A percentile compares a stretch with the other conserved stretches of the same genome.
phyloP scores from a whole-genome alignment of 345 rosid genomes.

The Syzygium oleosum region DNA sequence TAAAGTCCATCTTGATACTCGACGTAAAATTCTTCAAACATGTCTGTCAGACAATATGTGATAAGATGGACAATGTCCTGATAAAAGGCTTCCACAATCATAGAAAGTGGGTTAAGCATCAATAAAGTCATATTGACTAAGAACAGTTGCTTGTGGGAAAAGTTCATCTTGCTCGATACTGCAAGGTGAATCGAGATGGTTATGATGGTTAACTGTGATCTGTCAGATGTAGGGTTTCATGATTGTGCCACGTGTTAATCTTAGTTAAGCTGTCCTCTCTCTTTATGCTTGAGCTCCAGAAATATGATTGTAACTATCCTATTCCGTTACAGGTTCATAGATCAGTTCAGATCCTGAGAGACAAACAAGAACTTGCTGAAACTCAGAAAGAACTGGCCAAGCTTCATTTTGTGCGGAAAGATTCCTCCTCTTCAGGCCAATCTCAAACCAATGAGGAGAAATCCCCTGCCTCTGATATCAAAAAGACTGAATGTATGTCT shows the following conservation, averaged over 20 bases:
- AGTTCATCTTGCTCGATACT: neutral
- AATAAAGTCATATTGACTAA: neutral
- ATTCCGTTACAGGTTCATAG: conserved; percentile 66
- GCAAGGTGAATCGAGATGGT: neutral
- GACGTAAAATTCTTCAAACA: neutral
- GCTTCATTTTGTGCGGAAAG: conserved; percentile 85
- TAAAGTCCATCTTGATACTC: neutral
- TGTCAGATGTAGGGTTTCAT: neutral
- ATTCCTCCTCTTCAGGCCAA: conserved; percentile 47
- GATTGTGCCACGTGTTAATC: neutral
- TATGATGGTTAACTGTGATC: neutral
- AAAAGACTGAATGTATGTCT: conserved; percentile 40
- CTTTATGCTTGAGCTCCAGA: neutral
- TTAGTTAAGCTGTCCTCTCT: neutral
- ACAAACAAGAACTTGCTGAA: conserved; percentile 95
- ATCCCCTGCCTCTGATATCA: conserved; percentile 46
- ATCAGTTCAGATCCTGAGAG: conserved; percentile 94
- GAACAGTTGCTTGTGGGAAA: neutral
- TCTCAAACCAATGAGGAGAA: conserved; percentile 69
- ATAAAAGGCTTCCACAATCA: neutral
- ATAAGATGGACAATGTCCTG: neutral
- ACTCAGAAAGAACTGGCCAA: conserved; percentile 86
- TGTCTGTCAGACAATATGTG: neutral
- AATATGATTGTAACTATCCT: neutral
- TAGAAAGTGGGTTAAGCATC: neutral